Base-by-base conservation (phyloP, 352 stramenopile species). In the Phytophthora aleatoria region DNA sequence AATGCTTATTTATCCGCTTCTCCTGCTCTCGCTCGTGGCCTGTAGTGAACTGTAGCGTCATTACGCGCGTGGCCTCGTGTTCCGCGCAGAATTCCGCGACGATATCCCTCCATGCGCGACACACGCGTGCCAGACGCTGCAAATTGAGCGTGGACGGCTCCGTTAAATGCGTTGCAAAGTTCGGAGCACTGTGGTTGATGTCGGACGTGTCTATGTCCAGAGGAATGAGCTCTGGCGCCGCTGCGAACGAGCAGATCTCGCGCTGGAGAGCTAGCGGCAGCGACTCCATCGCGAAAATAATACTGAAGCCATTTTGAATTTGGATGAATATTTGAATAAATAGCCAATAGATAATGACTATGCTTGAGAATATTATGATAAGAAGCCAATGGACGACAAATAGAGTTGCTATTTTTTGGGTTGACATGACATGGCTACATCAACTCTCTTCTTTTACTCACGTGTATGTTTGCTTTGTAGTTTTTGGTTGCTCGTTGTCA, bases 181-280 rank as follows among this genome's bases (percentile, higher is more conserved):
- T 61, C 1, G 55, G 26, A 1, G 39, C 44, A 13, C 11, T n/a
- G 28, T 30, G 12, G 13, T 2, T 28, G 47, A 5, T 30, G 7
- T 45, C 9, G 11, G 7, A 4, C 12, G 20, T 8, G 1, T 53
- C 12, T 9, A 65, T n/a, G 5, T 64, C 52, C 5, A 60, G 52
- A 26, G 73, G 76, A 26, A 82, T 62, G 15, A 85, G 73, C 60
- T 78, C 64, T 4, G 76, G 71, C 28, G 63, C 76, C 44, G 57
- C 56, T 10, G 71, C 71, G 50, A 69, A 72, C 36, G 65, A 55
- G 57, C 69, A 71, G 63, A 82, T 77, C 62, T 79, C 71, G 10
- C 65, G 64, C 51, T 79, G 58, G 2, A 73, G 44, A 44, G 68
- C 67, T 42, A 66, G 20, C 16, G 71, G 71, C 8, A 79, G 44